Evolutionary conservation across 352 stramenopile genomes (phyloP), one percentile per base, ranked within the genome.

Genomic region (Phytophthora gonapodyides): DNA sequence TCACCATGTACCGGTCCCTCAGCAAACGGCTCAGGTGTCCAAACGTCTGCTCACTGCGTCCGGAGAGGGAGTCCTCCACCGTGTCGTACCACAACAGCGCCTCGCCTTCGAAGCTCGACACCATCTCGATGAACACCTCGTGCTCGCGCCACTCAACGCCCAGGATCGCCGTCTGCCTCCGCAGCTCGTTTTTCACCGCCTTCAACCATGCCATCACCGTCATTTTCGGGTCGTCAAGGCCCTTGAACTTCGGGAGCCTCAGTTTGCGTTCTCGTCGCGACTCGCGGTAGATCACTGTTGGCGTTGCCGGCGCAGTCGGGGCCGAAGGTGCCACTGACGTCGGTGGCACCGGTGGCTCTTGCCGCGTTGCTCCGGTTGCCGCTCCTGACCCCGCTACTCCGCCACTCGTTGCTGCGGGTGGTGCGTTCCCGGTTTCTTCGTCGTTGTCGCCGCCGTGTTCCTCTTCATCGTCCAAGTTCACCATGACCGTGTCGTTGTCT

Each of bases 41-140:
- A 11, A 54, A 54, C 46, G 46, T 54, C 33, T 54, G 33, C 10
- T 54, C 46, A 34, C 6, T 5, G 10, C 46, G 30, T 12, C 30
- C 42, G 16, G 7, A 19, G 31, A 43, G 42, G 16, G 46, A 15
- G 16, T 54, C 31, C 11, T 54, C 46, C 8, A 33, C 46, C 16
- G 16, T 54, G 16, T 42, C 46, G 9, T 31, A 54, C 46, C 46
- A 54, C 31, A 54, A 6, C 31, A 54, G 17, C 4, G 46, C 46
- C 15, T 54, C 33, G 11, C 46, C 46, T 7, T 54, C 46, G 15
- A 54, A 41, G 16, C 46, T 54, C n/a, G 31, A 31, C 1, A 54
- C 46, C 46, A 54, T 54, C 17, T 54, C 46, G 11, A 43, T 54
- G 16, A 54, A 54, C 8, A 42, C 46, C 12, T 34, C 46, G 19